Percentiles rank a stretch among this genome's conserved stretches.
phyloP scores from a whole-genome alignment of 2,329 filamentous ascomycete genomes.

The Colletotrichum sp. region DNA sequence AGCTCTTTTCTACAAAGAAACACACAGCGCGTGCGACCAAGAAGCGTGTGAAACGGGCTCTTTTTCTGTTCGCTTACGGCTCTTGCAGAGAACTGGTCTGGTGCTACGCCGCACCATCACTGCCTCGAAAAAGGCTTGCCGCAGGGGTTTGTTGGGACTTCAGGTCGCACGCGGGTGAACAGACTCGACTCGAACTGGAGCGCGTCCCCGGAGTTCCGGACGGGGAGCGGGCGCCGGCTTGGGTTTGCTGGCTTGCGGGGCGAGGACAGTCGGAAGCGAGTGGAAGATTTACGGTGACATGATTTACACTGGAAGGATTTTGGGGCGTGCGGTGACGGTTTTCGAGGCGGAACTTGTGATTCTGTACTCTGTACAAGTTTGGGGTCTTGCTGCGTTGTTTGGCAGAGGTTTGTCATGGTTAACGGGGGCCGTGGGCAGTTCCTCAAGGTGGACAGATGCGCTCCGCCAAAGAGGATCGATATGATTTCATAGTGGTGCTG shows the following conservation, averaged over 20 bases:
- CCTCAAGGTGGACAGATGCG: not conserved
- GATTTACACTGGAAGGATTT: not conserved
- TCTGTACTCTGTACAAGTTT: not conserved
- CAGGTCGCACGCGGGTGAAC: not conserved
- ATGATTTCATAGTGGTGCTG: not conserved
- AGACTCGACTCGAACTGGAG: not conserved
- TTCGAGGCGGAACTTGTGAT: not conserved
- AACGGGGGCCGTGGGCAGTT: not conserved
- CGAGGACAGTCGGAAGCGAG: not conserved
- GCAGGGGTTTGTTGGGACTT: not conserved
- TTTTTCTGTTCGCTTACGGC: not conserved
- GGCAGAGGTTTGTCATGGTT: not conserved
- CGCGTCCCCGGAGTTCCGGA: not conserved
- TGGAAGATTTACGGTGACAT: not conserved
- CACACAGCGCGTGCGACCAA: not conserved
- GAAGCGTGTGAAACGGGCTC: not conserved
- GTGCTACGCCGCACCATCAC: not conserved
- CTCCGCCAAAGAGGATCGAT: not conserved
- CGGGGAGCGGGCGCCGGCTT: not conserved
- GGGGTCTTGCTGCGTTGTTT: not conserved
- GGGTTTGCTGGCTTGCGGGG: not conserved
- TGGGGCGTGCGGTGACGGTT: not conserved
- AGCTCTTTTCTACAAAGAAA: not conserved
- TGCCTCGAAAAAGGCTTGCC: not conserved
- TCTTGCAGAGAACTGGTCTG: not conserved